phyloP scores from a whole-genome alignment of 768 basidiomycete genomes.

The Chiua virens region DNA sequence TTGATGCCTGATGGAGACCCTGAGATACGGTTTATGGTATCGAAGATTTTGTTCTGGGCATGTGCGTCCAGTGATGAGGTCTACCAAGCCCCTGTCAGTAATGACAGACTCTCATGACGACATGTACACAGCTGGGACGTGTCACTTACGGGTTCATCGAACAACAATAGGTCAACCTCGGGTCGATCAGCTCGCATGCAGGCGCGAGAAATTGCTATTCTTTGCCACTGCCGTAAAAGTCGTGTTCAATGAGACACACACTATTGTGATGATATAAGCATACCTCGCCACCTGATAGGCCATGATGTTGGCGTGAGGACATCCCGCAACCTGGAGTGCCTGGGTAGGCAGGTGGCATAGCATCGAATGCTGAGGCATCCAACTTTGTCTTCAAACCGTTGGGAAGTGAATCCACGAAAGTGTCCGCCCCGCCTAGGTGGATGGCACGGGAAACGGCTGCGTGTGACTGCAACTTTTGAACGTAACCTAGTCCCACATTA shows the following conservation, averaged over 20 bases:
- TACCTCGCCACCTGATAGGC: conserved; percentile 85
- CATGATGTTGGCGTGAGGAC: conserved; percentile 49
- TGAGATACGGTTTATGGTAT: conserved; percentile 69
- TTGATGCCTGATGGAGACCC: conserved; percentile 53
- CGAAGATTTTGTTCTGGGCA: conserved; percentile 78
- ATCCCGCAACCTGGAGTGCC: conserved; percentile 32
- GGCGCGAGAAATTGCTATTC: conserved; percentile 81
- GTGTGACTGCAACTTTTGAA: conserved; percentile 58
- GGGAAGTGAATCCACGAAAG: conserved; percentile 64
- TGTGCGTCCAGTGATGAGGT: conserved; percentile 79
- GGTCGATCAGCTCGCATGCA: conserved; percentile 82
- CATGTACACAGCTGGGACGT: background rate
- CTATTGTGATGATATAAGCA: conserved; percentile 16
- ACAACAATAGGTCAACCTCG: conserved; percentile 74
- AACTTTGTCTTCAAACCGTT: conserved; percentile 73
- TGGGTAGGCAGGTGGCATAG: conserved; percentile 35
- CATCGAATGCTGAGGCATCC: conserved; percentile 60
- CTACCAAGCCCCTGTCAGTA: conserved; percentile 35
- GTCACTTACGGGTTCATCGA: conserved; percentile 76
- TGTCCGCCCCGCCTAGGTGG: conserved; percentile 67
- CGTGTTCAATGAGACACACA: conserved; percentile 7
- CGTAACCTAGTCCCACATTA: conserved; percentile 83
- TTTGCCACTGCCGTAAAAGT: conserved; percentile 65
- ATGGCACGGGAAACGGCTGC: conserved; percentile 65
- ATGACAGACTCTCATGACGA: background rate